Evolutionary conservation across 352 stramenopile species (phyloP).

Genomic region (Elongisporangium anandrum): DNA sequence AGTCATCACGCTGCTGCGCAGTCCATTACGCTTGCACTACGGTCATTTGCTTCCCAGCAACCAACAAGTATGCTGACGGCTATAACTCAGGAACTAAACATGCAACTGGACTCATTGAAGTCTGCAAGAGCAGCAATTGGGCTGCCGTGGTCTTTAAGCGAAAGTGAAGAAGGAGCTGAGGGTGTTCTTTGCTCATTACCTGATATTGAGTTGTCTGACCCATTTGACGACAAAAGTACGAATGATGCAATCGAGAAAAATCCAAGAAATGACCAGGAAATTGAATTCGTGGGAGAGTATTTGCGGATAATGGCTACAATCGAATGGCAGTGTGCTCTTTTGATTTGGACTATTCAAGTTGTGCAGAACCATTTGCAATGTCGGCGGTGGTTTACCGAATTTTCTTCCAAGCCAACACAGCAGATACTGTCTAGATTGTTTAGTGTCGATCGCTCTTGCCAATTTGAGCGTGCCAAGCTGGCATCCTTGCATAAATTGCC

Average conservation of each 20-base stretch:
- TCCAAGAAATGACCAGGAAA: conserved; percentile 17
- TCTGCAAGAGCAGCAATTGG: conserved; percentile 33
- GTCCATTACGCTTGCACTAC: conserved; percentile 84
- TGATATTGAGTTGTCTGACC: conserved; percentile 45
- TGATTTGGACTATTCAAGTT: conserved; percentile 77
- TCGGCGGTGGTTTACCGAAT: conserved; percentile 76
- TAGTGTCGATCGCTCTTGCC: conserved; percentile 57
- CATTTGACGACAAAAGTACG: conserved; percentile 10
- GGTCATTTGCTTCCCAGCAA: conserved; percentile 86
- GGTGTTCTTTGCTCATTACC: conserved; percentile 56
- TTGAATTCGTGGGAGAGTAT: conserved; percentile 55
- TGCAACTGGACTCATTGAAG: conserved; percentile 46
- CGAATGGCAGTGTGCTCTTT: conserved; percentile 74
- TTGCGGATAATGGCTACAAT: conserved; percentile 59
- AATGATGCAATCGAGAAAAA: conserved; percentile 1
- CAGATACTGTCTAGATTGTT: conserved; percentile 65
- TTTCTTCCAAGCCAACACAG: conserved; percentile 49
- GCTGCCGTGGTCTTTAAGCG: conserved; percentile 30
- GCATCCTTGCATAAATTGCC: conserved; percentile 34
- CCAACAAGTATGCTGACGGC: conserved; percentile 73
- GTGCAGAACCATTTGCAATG: conserved; percentile 68
- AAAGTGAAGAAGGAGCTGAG: conserved; percentile 47
- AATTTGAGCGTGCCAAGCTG: conserved; percentile 69
- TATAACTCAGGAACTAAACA: conserved; percentile 58
- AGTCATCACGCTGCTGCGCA: conserved; percentile 89